These are phyloP conservation scores for Penicillium oxalicum DNA, from an alignment of 2,329 filamentous ascomycete genomes.

Conservation along the genomic window DNA sequence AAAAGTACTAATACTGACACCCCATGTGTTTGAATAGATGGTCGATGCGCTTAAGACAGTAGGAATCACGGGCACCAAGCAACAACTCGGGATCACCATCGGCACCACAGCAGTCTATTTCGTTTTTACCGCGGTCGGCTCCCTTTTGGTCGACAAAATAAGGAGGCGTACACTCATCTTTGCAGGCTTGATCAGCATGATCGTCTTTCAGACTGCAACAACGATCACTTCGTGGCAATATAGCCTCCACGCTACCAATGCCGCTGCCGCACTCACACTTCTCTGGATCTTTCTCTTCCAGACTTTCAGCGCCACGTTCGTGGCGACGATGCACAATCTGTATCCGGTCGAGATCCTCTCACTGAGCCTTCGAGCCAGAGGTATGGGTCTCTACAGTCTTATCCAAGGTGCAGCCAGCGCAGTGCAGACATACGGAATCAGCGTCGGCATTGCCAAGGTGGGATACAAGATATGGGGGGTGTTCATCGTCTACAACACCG, in stretches of 20 bases:
- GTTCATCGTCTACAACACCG: constrained; percentile 46
- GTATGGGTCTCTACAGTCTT: constrained; percentile 43
- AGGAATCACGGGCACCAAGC: constrained; percentile 34
- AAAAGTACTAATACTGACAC: neutral
- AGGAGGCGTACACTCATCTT: constrained; percentile 44
- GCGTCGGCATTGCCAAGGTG: constrained; percentile 42
- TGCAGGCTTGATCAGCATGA: constrained; percentile 39
- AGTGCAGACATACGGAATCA: constrained; percentile 44
- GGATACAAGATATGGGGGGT: constrained; percentile 50
- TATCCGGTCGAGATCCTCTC: constrained; percentile 44
- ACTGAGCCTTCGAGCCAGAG: constrained; percentile 41
- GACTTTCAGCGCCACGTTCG: constrained; percentile 41
- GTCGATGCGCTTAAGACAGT: constrained; percentile 39
- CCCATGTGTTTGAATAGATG: constrained; percentile 13
- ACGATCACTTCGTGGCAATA: constrained; percentile 48
- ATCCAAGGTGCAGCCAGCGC: constrained; percentile 43
- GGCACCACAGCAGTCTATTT: constrained; percentile 44
- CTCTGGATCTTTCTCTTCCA: constrained; percentile 48
- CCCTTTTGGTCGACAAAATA: constrained; percentile 41
- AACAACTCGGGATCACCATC: constrained; percentile 41
- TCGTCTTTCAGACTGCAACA: constrained; percentile 41
- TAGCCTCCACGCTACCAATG: constrained; percentile 22
- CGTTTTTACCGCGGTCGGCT: constrained; percentile 42
- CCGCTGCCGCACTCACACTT: constrained; percentile 39
- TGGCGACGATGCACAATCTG: constrained; percentile 47